Conservation (phyloP, 345 rosid genomes). For the Corchorus olitorius region DNA sequence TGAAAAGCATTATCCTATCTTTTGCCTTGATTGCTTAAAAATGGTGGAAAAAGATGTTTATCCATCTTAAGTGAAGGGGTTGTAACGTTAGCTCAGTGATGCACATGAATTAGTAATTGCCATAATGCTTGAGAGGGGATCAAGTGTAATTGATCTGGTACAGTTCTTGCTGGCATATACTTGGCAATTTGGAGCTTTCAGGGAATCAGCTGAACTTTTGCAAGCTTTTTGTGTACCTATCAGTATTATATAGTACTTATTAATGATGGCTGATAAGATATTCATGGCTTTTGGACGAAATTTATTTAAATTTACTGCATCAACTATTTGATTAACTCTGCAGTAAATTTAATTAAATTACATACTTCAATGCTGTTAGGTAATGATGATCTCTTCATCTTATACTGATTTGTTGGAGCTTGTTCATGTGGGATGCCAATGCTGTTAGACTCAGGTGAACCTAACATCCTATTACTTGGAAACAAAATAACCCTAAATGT, state of each 20-base stretch:
- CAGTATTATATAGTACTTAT: background rate
- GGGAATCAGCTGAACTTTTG: background rate
- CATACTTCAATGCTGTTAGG: too few species aligned
- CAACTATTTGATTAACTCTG: too few species aligned
- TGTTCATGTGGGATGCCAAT: too few species aligned
- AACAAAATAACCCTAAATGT: too few species aligned
- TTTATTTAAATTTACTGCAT: too few species aligned
- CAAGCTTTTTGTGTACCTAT: background rate
- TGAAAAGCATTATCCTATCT: background rate
- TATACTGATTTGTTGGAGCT: too few species aligned
- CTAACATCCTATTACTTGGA: too few species aligned
- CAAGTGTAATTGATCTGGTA: background rate
- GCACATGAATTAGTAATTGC: background rate
- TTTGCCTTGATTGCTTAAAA: background rate
- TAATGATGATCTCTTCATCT: too few species aligned
- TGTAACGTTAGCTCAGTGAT: conserved; percentile 4
- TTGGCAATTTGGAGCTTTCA: background rate
- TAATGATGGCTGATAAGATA: too few species aligned
- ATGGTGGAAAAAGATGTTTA: background rate
- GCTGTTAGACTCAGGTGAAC: too few species aligned
- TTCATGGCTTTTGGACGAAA: too few species aligned
- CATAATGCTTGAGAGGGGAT: background rate
- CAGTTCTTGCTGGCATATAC: background rate
- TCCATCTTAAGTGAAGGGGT: background rate
- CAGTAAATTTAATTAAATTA: too few species aligned